A percentile compares a stretch with the other conserved stretches of the same genome.
These are phyloP conservation scores for Casuarina cunninghamiana DNA, from an alignment of 306 rosid genomes.

Conservation along the genomic window DNA sequence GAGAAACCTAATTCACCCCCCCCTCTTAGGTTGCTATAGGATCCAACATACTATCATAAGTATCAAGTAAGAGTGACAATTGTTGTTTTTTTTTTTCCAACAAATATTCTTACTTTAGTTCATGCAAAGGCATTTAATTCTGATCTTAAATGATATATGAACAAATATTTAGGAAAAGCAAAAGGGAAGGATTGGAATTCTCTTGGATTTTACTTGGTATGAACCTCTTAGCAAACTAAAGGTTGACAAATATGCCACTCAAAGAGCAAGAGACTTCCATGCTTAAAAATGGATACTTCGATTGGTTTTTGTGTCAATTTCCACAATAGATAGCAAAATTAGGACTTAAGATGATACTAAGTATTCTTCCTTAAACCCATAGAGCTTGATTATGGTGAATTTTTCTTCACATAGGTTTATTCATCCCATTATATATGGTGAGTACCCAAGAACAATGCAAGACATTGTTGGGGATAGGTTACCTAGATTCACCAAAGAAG, in stretches of 20 bases:
- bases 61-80: conserved; percentile 54
- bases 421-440: conserved; percentile 87
- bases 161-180: conserved; percentile 55
- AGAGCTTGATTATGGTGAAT: background rate
- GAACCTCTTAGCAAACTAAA: conserved; percentile 84
- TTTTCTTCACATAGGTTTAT: conserved; percentile 59
- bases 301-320: too few species aligned
- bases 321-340: too few species aligned
- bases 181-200: conserved; percentile 80
- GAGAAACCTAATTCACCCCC: too few species aligned
- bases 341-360: too few species aligned
- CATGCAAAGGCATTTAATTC: background rate
- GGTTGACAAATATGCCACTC: conserved; percentile 87
- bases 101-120: background rate
- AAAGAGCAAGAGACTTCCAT: conserved; percentile 93
- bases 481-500: conserved; percentile 77
- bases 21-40: too few species aligned
- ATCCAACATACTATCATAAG: conserved; percentile 39
- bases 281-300: conserved; percentile 1
- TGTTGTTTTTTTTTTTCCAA: background rate
- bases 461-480: conserved; percentile 72
- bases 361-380: background rate
- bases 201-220: conserved; percentile 87
- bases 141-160: background rate
- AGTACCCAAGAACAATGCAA: conserved; percentile 86